phyloP scores from a whole-genome alignment of 768 basidiomycete species.

The Psilocybe cubensis region DNA sequence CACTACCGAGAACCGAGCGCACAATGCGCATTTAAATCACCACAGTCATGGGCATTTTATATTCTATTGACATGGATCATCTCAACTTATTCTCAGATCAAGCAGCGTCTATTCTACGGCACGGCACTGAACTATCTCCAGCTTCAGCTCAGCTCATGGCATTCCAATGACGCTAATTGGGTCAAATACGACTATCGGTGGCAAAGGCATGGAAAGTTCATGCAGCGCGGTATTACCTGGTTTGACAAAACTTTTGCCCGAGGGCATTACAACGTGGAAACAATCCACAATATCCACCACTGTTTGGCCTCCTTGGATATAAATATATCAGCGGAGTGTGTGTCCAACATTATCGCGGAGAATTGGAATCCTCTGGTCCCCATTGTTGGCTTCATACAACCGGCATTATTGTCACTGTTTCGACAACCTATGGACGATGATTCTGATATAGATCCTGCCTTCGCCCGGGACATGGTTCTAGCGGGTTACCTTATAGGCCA shows the following conservation, averaged over 20 bases:
- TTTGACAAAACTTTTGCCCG: slow-evolving; percentile 20
- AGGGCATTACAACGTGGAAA: slow-evolving; percentile 16
- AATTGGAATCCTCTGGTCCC: slow-evolving; percentile 22
- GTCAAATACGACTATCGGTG: slow-evolving; percentile 23
- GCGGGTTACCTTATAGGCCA: slow-evolving; percentile 12
- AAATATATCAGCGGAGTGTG: slow-evolving; percentile 18
- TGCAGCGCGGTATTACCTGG: slow-evolving; percentile 22
- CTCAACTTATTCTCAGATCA: slow-evolving; percentile 9
- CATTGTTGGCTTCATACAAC: slow-evolving; percentile 14
- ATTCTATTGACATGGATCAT: slow-evolving; percentile 16
- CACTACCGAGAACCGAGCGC: slow-evolving; percentile 10
- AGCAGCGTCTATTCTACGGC: slow-evolving; percentile 14
- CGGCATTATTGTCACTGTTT: slow-evolving; percentile 6
- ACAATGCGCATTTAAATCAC: slow-evolving; percentile 33
- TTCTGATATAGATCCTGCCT: slow-evolving; percentile 1
- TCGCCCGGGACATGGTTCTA: slow-evolving; percentile 11
- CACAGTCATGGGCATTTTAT: slow-evolving; percentile 26
- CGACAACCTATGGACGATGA: neutral
- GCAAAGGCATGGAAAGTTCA: slow-evolving; percentile 21
- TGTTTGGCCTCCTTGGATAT: slow-evolving; percentile 21
- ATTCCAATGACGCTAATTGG: slow-evolving; percentile 23
- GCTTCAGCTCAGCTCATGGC: slow-evolving; percentile 18
- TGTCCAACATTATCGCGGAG: slow-evolving; percentile 20
- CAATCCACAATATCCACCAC: slow-evolving; percentile 19
- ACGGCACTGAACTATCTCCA: slow-evolving; percentile 15